Evolutionary conservation across 768 basidiomycete species (phyloP).

Genomic region (Amanita molliuscula): DNA sequence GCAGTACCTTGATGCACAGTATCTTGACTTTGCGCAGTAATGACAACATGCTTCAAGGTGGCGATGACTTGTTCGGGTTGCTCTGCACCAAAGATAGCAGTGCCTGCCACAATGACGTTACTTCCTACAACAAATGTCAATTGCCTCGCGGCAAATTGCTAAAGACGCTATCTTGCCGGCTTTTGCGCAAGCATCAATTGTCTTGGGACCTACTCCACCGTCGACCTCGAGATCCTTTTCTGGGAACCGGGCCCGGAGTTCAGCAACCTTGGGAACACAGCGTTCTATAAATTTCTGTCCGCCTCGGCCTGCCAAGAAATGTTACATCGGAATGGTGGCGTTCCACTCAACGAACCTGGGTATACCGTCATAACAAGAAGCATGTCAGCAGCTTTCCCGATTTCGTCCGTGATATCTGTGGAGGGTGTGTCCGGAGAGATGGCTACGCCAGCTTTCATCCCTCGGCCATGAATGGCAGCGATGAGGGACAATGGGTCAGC

Average conservation of each 20-base stretch:
- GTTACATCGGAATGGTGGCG: background rate
- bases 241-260: conserved; percentile 85
- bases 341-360: conserved; percentile 46
- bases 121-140: conserved; percentile 45
- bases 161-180: conserved; percentile 46
- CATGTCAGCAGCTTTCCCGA: conserved; percentile 85
- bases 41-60: conserved; percentile 58
- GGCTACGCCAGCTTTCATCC: conserved; percentile 93
- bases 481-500: conserved; percentile 74
- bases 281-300: conserved; percentile 95
- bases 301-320: conserved; percentile 51
- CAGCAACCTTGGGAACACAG: conserved; percentile 87
- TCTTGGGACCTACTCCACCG: conserved; percentile 92
- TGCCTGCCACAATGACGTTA: conserved; percentile 97
- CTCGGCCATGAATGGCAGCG: conserved; percentile 63
- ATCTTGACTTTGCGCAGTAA: conserved; percentile 49
- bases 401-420: conserved; percentile 73
- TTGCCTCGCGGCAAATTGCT: background rate
- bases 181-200: conserved; percentile 77
- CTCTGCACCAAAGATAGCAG: conserved; percentile 82
- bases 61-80: conserved; percentile 73
- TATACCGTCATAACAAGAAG: conserved; percentile 98
- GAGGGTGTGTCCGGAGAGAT: conserved; percentile 95
- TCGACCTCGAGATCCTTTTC: conserved; percentile 97
- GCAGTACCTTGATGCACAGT: background rate